Base-by-base conservation (phyloP, 257 asterid genomes). In the Nicotiana noctiflora region DNA sequence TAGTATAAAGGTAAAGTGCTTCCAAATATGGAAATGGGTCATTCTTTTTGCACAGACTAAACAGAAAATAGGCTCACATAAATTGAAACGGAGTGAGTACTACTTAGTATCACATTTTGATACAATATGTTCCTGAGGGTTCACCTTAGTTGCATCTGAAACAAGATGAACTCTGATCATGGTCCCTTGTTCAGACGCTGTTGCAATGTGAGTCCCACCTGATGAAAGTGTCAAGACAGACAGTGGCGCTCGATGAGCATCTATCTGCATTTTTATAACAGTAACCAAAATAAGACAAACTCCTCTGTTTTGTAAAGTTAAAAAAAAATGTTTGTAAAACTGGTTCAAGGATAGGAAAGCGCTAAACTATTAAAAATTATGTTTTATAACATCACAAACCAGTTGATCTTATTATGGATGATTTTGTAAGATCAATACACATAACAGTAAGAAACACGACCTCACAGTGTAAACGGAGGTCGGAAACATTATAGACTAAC, bases 101-200 rank as follows among this genome's bases (percentile, higher is more conserved):
- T 40, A 19, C 49, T 70, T 44, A 19, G 37, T 21, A 70, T 70
- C 59, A 70, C 34, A 46, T 3, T 70, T 12, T 11, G 21, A 21
- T 12, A 23, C 37, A 70, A 19, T 49, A 49, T 77, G 25, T 59
- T 4, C 34, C 11, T 44, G 77, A 29, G 75, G 68, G 61, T 82
- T 89, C 84, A 95, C 99, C 99, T 95, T 90, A 72, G 98, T 88
- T 77, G 97, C 97, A 56, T 92, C 95, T 37, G 97, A 92, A 82
- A 95, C 88, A 49, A 91, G 93, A 86, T 95, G 97, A 88, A 95
- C 92, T 88, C 98, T 90, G 86, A 95, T 87, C 75, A 95, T 90
- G 81, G 99, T 95, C 81, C 98, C 98, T 77, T 92, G 98, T 85
- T 93, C 99, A 61, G 98, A 95, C 68, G 99, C 97, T 0, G 97